These are phyloP conservation scores for Kwoniella europaea DNA, from an alignment of 768 basidiomycete species.

Conservation along the genomic window DNA sequence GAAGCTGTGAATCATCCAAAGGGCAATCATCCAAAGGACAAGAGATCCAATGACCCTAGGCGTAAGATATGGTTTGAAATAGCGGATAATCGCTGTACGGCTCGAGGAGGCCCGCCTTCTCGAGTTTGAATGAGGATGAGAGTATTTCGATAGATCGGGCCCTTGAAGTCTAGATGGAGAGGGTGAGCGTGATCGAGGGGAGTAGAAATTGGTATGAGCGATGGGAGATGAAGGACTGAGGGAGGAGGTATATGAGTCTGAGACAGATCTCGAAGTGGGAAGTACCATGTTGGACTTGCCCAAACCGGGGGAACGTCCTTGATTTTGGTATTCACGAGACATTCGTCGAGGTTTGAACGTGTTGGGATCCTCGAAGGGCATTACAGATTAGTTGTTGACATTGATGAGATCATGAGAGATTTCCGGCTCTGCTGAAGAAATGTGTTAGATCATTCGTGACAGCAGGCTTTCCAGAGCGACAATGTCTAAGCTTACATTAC, in stretches of 20 bases:
- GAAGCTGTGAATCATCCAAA: slow-evolving; percentile 35
- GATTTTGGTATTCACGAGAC: background rate
- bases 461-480: too few relatives aligned
- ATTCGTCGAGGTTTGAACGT: slow-evolving; percentile 1
- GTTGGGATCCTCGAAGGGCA: background rate
- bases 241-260: slow-evolving; percentile 25
- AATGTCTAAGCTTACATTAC: too few relatives aligned
- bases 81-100: background rate
- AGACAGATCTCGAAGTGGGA: slow-evolving; percentile 1
- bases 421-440: too few relatives aligned
- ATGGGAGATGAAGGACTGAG: slow-evolving; percentile 26
- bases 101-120: slow-evolving; percentile 2
- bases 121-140: background rate
- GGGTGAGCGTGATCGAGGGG: slow-evolving; percentile 12
- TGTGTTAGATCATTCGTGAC: too few relatives aligned
- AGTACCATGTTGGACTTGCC: slow-evolving; percentile 9
- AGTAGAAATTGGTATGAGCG: slow-evolving; percentile 5
- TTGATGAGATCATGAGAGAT: background rate
- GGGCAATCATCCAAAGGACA: slow-evolving; percentile 29
- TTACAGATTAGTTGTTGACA: background rate
- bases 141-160: slow-evolving; percentile 15
- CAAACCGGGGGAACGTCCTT: background rate
- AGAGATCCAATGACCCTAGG: slow-evolving; percentile 25
- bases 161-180: slow-evolving; percentile 23
- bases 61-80: slow-evolving; percentile 16